Evolutionary conservation across 2,329 filamentous ascomycete species (phyloP), one percentile per base, ranked within the genome.

Genomic region (Laburnicola sp.): DNA sequence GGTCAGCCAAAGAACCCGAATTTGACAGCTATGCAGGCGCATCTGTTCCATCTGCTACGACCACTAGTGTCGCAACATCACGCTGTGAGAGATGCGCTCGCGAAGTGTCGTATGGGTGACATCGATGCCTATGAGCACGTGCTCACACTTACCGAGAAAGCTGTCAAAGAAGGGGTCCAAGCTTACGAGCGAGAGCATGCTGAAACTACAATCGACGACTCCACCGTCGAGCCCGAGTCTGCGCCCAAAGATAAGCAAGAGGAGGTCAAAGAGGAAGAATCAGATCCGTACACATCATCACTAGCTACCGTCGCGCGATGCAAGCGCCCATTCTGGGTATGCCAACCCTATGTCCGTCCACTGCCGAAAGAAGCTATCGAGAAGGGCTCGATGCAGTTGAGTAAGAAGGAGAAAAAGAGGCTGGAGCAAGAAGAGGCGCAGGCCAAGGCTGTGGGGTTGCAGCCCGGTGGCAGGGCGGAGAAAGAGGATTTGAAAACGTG

Each of bases 31-130:
- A 89, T 97, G 80, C 92, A 97, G 72, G 85, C 91, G 0, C 94
- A 99, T 72, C 82, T 97, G 37, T 99, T 99, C 78, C 89, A 96
- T 70, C 82, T 99, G 25, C 82, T 97, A 22, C 84, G 93, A 11
- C 86, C 93, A 28, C 82, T 97, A 23, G 86, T 99, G 30, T 80
- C 86, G 2, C 82, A 80, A 55, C 89, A 97, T 73, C 92, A 89
- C 23, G 82, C 94, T 59, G 85, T 97, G 28, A 84, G 94, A 28
- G 91, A 97, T 68, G 83, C 86, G n/a, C 81, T 99, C 2, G 92
- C 90, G 0, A 80, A 79, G 54, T 83, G 81, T 11, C 76, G 81
- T 21, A 79, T 83, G 0, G 88, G 88, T 31, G 88, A 96, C 60
- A 84, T 97, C 48, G 77, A 81, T 0, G 85, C 83, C 0, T 92